phyloP scores from a whole-genome alignment of 768 basidiomycete species.

The Auricularia sp. region DNA sequence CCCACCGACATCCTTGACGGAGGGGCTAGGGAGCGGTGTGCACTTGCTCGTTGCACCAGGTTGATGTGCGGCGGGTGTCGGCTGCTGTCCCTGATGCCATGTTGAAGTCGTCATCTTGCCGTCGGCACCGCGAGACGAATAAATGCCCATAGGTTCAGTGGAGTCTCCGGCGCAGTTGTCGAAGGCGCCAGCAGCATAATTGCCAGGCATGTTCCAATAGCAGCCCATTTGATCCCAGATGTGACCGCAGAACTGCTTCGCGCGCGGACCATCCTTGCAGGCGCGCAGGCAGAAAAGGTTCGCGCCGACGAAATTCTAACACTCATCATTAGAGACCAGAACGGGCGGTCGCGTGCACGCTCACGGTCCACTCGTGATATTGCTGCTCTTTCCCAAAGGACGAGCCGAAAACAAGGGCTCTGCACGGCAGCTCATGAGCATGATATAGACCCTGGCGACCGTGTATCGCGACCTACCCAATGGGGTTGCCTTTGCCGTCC shows the following conservation, averaged over 20 bases:
- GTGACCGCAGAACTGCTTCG: conserved; percentile 30
- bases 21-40: no score
- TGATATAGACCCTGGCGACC: conserved; percentile 17
- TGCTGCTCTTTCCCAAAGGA: conserved; percentile 27
- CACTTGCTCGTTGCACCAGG: conserved; percentile 16
- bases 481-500: conserved; percentile 48
- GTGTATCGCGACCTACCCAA: conserved; percentile 63
- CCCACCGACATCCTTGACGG: no score
- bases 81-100: conserved; percentile 51
- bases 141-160: conserved; percentile 54
- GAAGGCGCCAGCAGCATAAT: conserved; percentile 33
- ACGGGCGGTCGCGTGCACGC: conserved; percentile 49
- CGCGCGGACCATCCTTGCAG: conserved; percentile 37
- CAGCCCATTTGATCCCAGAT: conserved; percentile 9
- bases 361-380: conserved; percentile 65
- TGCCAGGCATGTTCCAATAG: conserved; percentile 30
- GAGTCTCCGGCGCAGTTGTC: conserved; percentile 40
- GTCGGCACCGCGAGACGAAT: conserved; percentile 24
- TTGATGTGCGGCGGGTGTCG: conserved; percentile 44
- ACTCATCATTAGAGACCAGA: conserved; percentile 63
- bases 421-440: no score
- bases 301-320: conserved; percentile 34
- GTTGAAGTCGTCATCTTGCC: conserved; percentile 32
- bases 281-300: conserved; percentile 56
- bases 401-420: background rate